A percentile compares a stretch with the other conserved stretches of the same genome.
These are phyloP conservation scores for Allium fistulosum DNA, from an alignment of 106 monocot species.

Conservation along the genomic window DNA sequence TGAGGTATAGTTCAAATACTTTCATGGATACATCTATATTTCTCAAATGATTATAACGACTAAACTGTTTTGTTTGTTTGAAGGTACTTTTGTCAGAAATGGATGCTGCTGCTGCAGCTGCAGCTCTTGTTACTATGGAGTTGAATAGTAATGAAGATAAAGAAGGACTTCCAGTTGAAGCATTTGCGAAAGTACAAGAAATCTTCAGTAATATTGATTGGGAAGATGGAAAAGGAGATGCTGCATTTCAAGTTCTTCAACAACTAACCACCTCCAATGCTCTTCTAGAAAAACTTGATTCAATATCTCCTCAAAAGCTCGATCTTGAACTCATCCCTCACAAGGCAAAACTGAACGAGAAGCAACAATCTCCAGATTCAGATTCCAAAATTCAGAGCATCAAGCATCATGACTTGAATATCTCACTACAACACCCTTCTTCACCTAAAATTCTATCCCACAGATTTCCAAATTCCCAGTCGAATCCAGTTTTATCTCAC, in stretches of 20 bases:
- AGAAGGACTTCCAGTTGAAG: constrained; percentile 82
- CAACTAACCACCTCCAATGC: constrained; percentile 25
- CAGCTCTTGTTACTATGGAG: constrained; percentile 32
- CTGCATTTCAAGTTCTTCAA: constrained; percentile 38
- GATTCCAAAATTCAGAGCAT: constrained; percentile 14
- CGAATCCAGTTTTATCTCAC: constrained; percentile 24
- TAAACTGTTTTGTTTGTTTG: constrained; percentile 16
- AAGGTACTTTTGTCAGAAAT: constrained; percentile 91
- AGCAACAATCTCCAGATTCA: constrained; percentile 14
- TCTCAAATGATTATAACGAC: constrained; percentile 1
- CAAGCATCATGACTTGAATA: constrained; percentile 1
- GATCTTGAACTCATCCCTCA: constrained; percentile 8
- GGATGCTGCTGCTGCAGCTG: constrained; percentile 34
- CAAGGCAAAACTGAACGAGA: neutral
- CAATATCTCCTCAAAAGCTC: constrained; percentile 21
- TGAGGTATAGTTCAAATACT: constrained; percentile 48
- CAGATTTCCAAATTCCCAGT: constrained; percentile 27
- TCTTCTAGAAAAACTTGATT: constrained; percentile 20
- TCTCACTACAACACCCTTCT: constrained; percentile 10
- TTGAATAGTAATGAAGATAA: constrained; percentile 45
- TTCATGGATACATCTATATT: neutral
- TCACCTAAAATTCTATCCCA: constrained; percentile 18
- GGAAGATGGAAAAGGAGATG: constrained; percentile 52
- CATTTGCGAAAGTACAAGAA: constrained; percentile 84
- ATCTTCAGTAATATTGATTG: constrained; percentile 77